Conservation (phyloP, 2,329 filamentous ascomycete genomes). For the Helotiales sp. region DNA sequence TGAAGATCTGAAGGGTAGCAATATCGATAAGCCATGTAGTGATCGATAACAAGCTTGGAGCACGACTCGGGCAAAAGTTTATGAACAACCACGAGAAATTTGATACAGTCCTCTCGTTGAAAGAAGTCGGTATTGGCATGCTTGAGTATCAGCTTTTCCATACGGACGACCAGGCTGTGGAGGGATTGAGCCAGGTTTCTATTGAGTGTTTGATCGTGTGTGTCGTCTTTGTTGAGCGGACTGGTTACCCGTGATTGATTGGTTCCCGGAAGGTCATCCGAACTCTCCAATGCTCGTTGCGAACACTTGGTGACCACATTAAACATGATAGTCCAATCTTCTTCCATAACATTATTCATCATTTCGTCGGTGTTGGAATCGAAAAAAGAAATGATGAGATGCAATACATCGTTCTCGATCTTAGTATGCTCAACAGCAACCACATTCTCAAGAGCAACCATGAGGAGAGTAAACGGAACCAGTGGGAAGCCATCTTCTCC, state of each 20-base stretch:
- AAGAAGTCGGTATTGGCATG: conserved; percentile 52
- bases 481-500: conserved; percentile 59
- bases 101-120: conserved; percentile 65
- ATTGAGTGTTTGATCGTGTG: conserved; percentile 21
- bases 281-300: conserved; percentile 28
- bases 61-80: conserved; percentile 63
- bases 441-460: conserved; percentile 56
- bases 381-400: conserved; percentile 54
- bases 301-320: conserved; percentile 58
- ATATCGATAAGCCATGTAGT: conserved; percentile 67
- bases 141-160: conserved; percentile 37
- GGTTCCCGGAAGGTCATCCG: conserved; percentile 28
- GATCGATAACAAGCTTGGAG: conserved; percentile 62
- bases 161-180: conserved; percentile 31
- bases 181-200: conserved; percentile 31
- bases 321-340: conserved; percentile 65
- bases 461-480: conserved; percentile 58
- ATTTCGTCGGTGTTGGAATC: conserved; percentile 52
- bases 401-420: conserved; percentile 35
- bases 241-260: conserved; percentile 22
- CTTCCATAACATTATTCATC: conserved; percentile 58
- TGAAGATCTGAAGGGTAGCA: conserved; percentile 70
- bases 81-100: conserved; percentile 64
- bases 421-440: conserved; percentile 36
- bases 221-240: conserved; percentile 26